phyloP scores from a whole-genome alignment of 2,329 filamentous ascomycete species.

The Ascochyta pisi region DNA sequence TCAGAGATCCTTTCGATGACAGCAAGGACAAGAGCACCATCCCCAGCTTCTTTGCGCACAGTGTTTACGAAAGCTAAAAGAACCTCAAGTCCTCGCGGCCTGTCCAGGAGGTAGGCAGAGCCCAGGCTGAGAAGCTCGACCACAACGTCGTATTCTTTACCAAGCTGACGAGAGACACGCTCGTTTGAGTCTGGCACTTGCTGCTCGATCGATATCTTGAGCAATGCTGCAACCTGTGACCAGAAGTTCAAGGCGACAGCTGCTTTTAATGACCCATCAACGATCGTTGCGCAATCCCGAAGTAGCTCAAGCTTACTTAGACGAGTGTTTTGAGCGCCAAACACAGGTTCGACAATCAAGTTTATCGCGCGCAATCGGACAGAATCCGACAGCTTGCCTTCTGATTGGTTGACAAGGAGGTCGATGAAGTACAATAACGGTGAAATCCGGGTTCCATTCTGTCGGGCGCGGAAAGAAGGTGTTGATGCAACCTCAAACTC shows the following conservation, averaged over 20 bases:
- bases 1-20: slow-evolving; percentile 75
- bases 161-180: slow-evolving; percentile 53
- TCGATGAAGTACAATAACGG: slow-evolving; percentile 72
- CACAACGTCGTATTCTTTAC: slow-evolving; percentile 73
- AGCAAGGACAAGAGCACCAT: slow-evolving; percentile 69
- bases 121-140: slow-evolving; percentile 71
- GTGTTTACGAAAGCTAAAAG: slow-evolving; percentile 64
- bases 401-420: slow-evolving; percentile 59
- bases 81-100: slow-evolving; percentile 49
- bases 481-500: slow-evolving; percentile 69
- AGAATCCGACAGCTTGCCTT: slow-evolving; percentile 49
- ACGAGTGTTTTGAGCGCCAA: slow-evolving; percentile 51
- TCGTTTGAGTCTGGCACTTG: slow-evolving; percentile 30
- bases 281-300: slow-evolving; percentile 41
- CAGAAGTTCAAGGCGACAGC: slow-evolving; percentile 38
- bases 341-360: slow-evolving; percentile 65
- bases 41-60: slow-evolving; percentile 67
- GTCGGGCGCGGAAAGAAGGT: slow-evolving; percentile 66
- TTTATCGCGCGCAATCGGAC: slow-evolving; percentile 50
- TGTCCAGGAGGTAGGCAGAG: slow-evolving; percentile 49
- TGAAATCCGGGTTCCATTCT: slow-evolving; percentile 59
- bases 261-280: slow-evolving; percentile 28
- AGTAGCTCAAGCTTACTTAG: slow-evolving; percentile 49
- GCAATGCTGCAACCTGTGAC: slow-evolving; percentile 30
- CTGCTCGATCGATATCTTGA: slow-evolving; percentile 35